phyloP scores from a whole-genome alignment of 768 basidiomycete species.

The Albatrellus ellisii region DNA sequence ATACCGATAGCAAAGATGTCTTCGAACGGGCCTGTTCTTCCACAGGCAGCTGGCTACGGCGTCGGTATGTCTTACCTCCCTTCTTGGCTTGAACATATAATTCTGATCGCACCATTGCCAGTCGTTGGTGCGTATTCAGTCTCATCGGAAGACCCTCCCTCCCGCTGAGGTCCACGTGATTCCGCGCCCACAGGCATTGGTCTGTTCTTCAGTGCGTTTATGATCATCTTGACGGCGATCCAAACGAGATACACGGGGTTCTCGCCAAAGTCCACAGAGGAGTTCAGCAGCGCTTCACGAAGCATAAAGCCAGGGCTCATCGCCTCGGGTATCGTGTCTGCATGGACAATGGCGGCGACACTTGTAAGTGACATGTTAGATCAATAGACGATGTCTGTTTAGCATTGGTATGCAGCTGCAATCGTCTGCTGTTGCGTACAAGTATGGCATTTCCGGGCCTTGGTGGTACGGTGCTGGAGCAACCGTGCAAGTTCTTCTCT shows the following conservation, averaged over 20 bases:
- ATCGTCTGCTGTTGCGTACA: conserved; percentile 76
- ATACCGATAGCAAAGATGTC: too few species aligned
- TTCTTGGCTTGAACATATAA: background rate
- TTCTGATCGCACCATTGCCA: conserved; percentile 12
- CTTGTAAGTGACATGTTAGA: conserved; percentile 28
- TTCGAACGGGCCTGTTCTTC: conserved; percentile 32
- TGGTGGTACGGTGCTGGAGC: conserved; percentile 94
- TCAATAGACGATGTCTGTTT: background rate
- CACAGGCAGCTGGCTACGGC: conserved; percentile 79
- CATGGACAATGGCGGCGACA: conserved; percentile 87
- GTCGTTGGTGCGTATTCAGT: conserved; percentile 38
- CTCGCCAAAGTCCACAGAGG: conserved; percentile 69
- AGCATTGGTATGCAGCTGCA: conserved; percentile 36
- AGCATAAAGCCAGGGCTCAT: conserved; percentile 87
- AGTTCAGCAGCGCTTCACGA: conserved; percentile 72
- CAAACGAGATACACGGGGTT: conserved; percentile 78
- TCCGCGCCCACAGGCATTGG: conserved; percentile 50
- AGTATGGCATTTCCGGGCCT: conserved; percentile 74
- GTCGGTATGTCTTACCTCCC: conserved; percentile 32
- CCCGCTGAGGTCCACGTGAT: background rate
- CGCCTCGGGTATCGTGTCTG: conserved; percentile 83
- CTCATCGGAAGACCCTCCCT: background rate
- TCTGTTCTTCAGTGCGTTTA: conserved; percentile 75
- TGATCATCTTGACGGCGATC: conserved; percentile 64
- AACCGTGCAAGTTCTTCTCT: conserved; percentile 80